phyloP scores from a whole-genome alignment of 768 basidiomycete genomes.

The Postia placenta region DNA sequence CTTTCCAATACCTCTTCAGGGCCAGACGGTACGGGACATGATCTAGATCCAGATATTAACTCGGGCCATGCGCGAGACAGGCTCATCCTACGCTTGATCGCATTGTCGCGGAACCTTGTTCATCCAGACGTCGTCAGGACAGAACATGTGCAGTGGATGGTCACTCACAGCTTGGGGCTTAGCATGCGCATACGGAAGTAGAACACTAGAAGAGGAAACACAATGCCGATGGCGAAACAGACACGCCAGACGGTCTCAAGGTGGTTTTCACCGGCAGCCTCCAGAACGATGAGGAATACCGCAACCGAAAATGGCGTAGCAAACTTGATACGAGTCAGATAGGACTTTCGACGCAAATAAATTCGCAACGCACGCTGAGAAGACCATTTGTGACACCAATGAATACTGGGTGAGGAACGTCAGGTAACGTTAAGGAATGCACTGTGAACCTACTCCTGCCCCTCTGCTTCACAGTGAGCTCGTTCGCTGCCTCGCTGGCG shows the following conservation, averaged over 20 bases:
- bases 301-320: conserved; percentile 62
- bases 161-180: conserved; percentile 47
- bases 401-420: conserved; percentile 41
- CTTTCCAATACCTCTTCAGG: conserved; percentile 58
- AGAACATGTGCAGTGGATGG: conserved; percentile 2
- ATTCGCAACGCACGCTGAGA: conserved; percentile 40
- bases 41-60: conserved; percentile 23
- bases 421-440: conserved; percentile 8
- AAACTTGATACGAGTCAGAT: conserved; percentile 32
- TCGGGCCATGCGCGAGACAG: background rate
- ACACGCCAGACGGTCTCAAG: conserved; percentile 63
- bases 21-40: conserved; percentile 58
- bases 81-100: conserved; percentile 47
- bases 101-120: conserved; percentile 44
- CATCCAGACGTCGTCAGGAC: background rate
- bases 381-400: conserved; percentile 74
- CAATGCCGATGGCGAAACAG: conserved; percentile 56
- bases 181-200: conserved; percentile 71
- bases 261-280: conserved; percentile 57
- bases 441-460: conserved; percentile 42
- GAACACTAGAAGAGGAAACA: conserved; percentile 62
- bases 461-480: conserved; percentile 50
- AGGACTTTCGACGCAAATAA: background rate
- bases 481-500: conserved; percentile 70
- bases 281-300: conserved; percentile 62